Evolutionary conservation across 768 basidiomycete species (phyloP).

Genomic region (Agrocybe praecox): DNA sequence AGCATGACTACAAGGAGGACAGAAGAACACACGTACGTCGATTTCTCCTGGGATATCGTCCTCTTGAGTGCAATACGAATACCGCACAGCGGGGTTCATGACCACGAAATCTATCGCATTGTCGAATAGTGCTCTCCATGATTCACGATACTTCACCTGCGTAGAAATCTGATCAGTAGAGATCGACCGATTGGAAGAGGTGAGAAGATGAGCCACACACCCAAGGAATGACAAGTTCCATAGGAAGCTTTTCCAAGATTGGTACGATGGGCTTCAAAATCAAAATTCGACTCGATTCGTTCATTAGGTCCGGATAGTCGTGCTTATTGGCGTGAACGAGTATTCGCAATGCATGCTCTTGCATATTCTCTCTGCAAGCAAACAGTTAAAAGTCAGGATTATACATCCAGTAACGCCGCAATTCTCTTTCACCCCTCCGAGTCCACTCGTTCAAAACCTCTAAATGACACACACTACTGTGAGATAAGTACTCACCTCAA

Average conservation of each 20-base stretch:
- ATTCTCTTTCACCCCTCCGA: too few species aligned
- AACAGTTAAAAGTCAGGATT: neutral
- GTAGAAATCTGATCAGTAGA: neutral
- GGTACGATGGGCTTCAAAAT: neutral
- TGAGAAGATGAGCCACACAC: neutral
- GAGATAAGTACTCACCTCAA: slow-evolving; percentile 17
- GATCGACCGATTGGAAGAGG: neutral
- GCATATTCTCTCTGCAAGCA: slow-evolving; percentile 2
- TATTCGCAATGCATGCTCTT: slow-evolving; percentile 11
- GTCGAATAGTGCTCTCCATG: neutral
- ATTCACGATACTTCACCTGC: neutral
- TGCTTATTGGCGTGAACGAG: slow-evolving; percentile 17
- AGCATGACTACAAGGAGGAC: too few species aligned
- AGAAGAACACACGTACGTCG: too few species aligned
- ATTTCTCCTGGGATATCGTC: too few species aligned
- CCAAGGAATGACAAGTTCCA: neutral
- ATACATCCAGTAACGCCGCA: neutral
- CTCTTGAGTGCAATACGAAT: neutral
- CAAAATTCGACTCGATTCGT: neutral
- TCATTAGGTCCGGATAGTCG: slow-evolving; percentile 8
- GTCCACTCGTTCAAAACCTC: neutral
- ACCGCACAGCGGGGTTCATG: neutral
- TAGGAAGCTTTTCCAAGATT: slow-evolving; percentile 1
- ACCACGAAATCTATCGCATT: neutral
- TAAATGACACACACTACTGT: too few species aligned